Evolutionary conservation across 2,329 filamentous ascomycete genomes (phyloP), one percentile per base, ranked within the genome.

Genomic region (Ophiostoma sp.): DNA sequence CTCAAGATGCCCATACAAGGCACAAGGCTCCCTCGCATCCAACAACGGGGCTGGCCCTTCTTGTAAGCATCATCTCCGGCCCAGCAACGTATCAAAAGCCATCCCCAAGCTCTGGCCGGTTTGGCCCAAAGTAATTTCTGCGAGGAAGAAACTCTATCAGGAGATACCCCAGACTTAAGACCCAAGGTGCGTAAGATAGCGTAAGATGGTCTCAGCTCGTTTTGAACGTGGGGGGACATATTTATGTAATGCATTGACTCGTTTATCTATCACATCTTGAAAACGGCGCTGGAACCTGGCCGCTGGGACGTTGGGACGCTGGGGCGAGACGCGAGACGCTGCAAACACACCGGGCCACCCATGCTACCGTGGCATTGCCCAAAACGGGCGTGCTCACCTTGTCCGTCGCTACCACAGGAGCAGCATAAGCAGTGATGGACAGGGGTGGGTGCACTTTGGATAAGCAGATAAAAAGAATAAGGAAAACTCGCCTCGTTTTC

Each of bases 381-480:
- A 35, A 31, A 17, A 23, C 60, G 57, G 57, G 57, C 57, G 57
- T 62, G 57, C 57, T 62, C 57, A 62, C 57, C 57, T 62, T 62
- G 57, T 62, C 27, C 3, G 13, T 62, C 57, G 57, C 27, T 62
- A 62, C 57, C 57, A 35, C 27, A 31, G 27, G 57, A 62, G 57
- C 27, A 15, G 52, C 52, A 57, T 48, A 48, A 48, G 44, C 44
- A 27, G 4, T 57, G 52, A 5, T 27, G 23, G 23, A 57, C 52
- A 57, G 52, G 52, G 52, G 52, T 27, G 57, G 15, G 2, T 33
- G 57, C 27, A 62, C 57, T 8, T 57, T 41, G 39, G 13, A 41
- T 39, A 39, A 39, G 39, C 20, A 4, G 39, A 41, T 41, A 41
- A 41, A 8, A 20, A 23, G 44, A 17, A n/a, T n/a, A 17, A n/a